Evolutionary conservation across 352 stramenopile genomes (phyloP).

Genomic region (Phytophthora boehmeriae): DNA sequence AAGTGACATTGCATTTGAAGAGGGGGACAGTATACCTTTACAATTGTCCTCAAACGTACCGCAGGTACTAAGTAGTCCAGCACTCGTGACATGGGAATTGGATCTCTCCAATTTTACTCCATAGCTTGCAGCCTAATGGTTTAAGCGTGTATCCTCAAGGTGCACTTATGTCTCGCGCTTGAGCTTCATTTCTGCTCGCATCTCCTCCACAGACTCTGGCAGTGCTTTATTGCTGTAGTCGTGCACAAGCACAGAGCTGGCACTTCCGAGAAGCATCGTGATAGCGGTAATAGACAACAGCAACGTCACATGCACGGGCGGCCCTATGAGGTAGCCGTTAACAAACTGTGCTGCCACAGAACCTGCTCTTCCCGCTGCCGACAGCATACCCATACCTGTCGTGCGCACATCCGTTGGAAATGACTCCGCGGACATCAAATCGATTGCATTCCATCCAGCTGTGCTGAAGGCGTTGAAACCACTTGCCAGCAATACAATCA

Average conservation of each 20-base stretch:
- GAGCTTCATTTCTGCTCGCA: constrained; percentile 34
- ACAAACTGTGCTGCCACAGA: constrained; percentile 93
- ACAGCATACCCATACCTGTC: constrained; percentile 90
- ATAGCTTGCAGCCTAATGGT: constrained; percentile 19
- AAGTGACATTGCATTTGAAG: not conserved
- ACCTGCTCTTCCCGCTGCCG: constrained; percentile 78
- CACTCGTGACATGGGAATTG: constrained; percentile 53
- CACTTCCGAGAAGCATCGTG: constrained; percentile 82
- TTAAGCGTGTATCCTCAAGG: not conserved
- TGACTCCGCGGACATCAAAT: constrained; percentile 90
- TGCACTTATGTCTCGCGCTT: constrained; percentile 4
- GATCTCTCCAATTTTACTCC: constrained; percentile 74
- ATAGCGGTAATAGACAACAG: constrained; percentile 75
- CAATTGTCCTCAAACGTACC: not conserved
- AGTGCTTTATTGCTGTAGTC: constrained; percentile 67
- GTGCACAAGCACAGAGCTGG: constrained; percentile 59
- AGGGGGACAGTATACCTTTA: not conserved
- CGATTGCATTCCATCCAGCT: constrained; percentile 91
- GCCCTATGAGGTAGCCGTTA: constrained; percentile 84
- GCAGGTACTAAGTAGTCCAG: constrained; percentile 16
- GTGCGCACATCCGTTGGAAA: constrained; percentile 91
- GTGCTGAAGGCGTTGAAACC: constrained; percentile 93
- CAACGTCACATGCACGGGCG: constrained; percentile 74
- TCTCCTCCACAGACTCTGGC: constrained; percentile 62
- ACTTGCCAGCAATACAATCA: constrained; percentile 85